Evolutionary conservation across 192 early-diverging fungal species (phyloP), one percentile per base, ranked within the genome.

Genomic region (Mortierella antarctica): DNA sequence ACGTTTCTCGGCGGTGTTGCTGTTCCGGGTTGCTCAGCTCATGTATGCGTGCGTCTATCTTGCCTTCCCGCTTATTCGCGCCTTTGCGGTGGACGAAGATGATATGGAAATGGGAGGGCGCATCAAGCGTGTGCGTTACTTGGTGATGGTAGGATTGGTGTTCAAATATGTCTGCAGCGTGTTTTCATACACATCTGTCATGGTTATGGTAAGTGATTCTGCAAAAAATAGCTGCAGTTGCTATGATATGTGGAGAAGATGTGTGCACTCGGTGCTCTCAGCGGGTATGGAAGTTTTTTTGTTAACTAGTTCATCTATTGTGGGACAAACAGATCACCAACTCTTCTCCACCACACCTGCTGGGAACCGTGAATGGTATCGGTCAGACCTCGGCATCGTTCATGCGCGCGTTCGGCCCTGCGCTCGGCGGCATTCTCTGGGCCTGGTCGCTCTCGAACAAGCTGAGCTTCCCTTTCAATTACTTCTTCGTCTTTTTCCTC

Each of bases 291-390:
- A 48, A 18, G 6, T 62, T 14, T 64, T 5, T 1, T 14, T 64
- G 20, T 1, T 51, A 9, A 50, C 21, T 17, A 2, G 20, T 4
- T 5, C 31, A 17, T 64, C 8, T 63, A 8, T 49, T 63, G 23
- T 31, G n/a, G n/a, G 4, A 7, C 20, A 15, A 18, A 18, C 47
- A 89, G 90, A 65, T 91, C 46, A 85, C 67, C 53, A 90, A 89
- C 49, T 87, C 89, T 0, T 85, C 87, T n/a, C 68, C 82, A 9
- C 21, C 83, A 4, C 70, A 87, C 58, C 48, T 83, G 21, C 61
- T 89, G 39, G 89, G 90, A 15, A 85, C 86, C 8, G 84, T 91
- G 7, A 91, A 90, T 56, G 89, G 90, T 18, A 74, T 89, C 17
- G 88, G 83, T 11, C 90, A 91, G 51, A 86, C 86, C 0, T 77